Percentiles rank a stretch among this genome's conserved stretches.
Evolutionary conservation across 371 early-diverging fungal genomes (phyloP).

Genomic region (Mucor mucedo): DNA sequence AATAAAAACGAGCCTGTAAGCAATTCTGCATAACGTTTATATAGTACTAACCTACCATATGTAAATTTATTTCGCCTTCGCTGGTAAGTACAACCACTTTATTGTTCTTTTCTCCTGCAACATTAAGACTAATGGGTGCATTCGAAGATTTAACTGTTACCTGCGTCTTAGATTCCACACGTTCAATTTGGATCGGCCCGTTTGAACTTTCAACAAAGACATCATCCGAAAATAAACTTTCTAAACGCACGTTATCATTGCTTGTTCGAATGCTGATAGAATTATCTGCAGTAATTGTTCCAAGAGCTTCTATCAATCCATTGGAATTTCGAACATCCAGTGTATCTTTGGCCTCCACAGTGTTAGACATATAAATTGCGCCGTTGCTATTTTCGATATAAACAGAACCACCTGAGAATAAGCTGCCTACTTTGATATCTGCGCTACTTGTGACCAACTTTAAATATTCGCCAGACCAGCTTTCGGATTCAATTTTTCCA

Average conservation of each 20-base stretch:
- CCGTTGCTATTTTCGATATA: slow-evolving; percentile 17
- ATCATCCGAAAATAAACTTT: slow-evolving; percentile 4
- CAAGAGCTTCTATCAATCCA: slow-evolving; percentile 7
- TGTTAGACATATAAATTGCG: not conserved
- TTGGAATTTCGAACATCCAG: slow-evolving; percentile 8
- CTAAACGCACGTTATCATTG: slow-evolving; percentile 10
- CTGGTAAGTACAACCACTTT: slow-evolving; percentile 7
- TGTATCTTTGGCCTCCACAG: slow-evolving; percentile 7
- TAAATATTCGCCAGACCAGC: slow-evolving; percentile 16
- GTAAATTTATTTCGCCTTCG: slow-evolving; percentile 8
- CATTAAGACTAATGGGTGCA: slow-evolving; percentile 9
- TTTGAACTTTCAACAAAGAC: slow-evolving; percentile 12
- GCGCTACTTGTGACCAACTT: slow-evolving; percentile 11
- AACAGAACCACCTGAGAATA: slow-evolving; percentile 8
- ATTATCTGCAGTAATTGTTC: slow-evolving; percentile 13
- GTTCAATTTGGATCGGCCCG: not conserved
- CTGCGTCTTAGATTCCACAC: slow-evolving; percentile 12
- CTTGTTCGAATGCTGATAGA: slow-evolving; percentile 7
- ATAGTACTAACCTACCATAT: slow-evolving; percentile 16
- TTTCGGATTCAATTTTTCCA: slow-evolving; percentile 7
- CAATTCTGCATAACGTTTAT: not conserved
- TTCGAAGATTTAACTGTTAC: slow-evolving; percentile 15
- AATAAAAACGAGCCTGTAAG: not conserved
- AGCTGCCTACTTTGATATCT: slow-evolving; percentile 1
- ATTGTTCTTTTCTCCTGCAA: slow-evolving; percentile 22